These are phyloP conservation scores for Metschnikowia sp. DNA, from an alignment of 805 yeast species.

Conservation along the genomic window DNA sequence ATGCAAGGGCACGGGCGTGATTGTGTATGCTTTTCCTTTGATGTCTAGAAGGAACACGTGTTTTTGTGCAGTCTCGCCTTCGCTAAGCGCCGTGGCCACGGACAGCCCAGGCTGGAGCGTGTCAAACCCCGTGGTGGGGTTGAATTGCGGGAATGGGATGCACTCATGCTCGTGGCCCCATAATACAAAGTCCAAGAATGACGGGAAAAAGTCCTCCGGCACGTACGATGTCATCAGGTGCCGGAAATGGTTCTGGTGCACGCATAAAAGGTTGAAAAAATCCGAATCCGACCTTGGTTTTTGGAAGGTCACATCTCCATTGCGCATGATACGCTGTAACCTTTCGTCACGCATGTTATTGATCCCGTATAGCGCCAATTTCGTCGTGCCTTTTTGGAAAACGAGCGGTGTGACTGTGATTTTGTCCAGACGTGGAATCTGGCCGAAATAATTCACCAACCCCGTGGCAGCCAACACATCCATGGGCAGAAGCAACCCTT, in stretches of 20 bases:
- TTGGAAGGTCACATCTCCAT: conserved; percentile 73
- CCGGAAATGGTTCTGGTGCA: conserved; percentile 88
- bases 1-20: conserved; percentile 60
- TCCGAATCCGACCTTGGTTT: conserved; percentile 60
- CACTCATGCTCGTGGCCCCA: conserved; percentile 99
- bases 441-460: conserved; percentile 84
- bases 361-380: conserved; percentile 82
- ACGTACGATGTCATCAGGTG: conserved; percentile 78
- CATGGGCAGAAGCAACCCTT: conserved; percentile 75
- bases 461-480: conserved; percentile 83
- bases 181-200: conserved; percentile 73
- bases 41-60: conserved; percentile 69
- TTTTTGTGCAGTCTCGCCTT: conserved; percentile 77
- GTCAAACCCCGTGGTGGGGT: conserved; percentile 61
- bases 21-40: conserved; percentile 49
- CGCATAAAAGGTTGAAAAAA: conserved; percentile 83
- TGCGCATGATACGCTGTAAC: conserved; percentile 74
- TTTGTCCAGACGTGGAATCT: conserved; percentile 69
- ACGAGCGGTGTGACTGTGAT: conserved; percentile 74
- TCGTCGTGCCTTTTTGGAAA: conserved; percentile 78
- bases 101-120: conserved; percentile 93
- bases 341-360: conserved; percentile 89
- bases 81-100: conserved; percentile 84
- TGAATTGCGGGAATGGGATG: conserved; percentile 61
- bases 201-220: conserved; percentile 82